Base-by-base conservation (phyloP, 805 yeast species). In the Barnettozyma pratensis region DNA sequence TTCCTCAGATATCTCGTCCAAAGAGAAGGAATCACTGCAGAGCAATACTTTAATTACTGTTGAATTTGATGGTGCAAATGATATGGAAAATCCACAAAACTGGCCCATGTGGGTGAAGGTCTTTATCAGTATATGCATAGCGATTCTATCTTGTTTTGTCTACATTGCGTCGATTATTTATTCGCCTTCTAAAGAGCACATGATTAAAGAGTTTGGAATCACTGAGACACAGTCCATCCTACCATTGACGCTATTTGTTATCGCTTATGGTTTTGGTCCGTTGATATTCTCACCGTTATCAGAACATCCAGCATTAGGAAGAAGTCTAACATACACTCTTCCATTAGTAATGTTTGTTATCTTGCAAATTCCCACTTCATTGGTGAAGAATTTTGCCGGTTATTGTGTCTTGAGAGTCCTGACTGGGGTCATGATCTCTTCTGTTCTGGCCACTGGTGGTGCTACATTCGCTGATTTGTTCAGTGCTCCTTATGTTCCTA, bases 191-290 rank as follows among this genome's bases (percentile, higher is more conserved):
- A 64, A 73, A 32, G 66, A 60, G 19, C 63, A 68, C n/a, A 58
- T 81, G 29, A 70, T 67, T 62, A 62, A 63, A 29, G 75, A 78
- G 40, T 77, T 79, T 54, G 52, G 64, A n/a, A 71, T 76, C 5
- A 65, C 74, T 12, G 63, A 63, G 32, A 73, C 71, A 6, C 69
- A 70, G 5, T 79, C 80, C 0, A 65, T 74, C 1, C 64, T 82
- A 35, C 80, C 82, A 3, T 67, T 82, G 55, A 65, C 83, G 0
- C 52, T 79, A 37, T 82, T 75, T 53, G 81, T 81, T 7, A 54
- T 80, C 30, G 87, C 85, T 8, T 80, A 81, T 56, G 86, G 82
- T 45, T 44, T 79, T 19, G 85, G 85, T 1, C 85, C 85, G 2
- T 67, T 81, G 68, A 52, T 79, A 2, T 75, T 79, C 46, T 75